A percentile compares a stretch with the other conserved stretches of the same genome.
Conservation (phyloP, 345 rosid genomes). For the Psidium friedrichsthalianum region DNA sequence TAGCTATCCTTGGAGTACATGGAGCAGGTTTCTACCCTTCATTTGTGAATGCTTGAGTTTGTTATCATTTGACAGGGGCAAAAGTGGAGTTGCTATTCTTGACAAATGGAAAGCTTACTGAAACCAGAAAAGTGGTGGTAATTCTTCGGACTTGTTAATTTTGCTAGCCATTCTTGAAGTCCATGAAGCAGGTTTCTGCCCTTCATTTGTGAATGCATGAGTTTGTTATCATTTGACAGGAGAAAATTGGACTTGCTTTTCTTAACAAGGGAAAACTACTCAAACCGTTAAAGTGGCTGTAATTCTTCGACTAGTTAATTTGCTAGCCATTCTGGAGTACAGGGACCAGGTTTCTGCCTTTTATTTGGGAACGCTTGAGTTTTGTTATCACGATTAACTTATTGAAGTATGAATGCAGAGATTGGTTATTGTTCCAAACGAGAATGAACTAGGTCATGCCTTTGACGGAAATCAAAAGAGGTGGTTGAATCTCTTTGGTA, state of each 20-base stretch:
- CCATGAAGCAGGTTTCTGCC: no score
- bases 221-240: no score
- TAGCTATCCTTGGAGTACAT: no score
- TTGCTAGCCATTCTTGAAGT: no score
- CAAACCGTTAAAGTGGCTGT: no score
- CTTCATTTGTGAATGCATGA: no score
- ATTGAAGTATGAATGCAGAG: conserved; percentile 31
- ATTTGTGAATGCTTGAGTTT: no score
- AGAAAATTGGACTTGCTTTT: no score
- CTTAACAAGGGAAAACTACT: no score
- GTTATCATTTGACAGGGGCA: conserved; percentile 37
- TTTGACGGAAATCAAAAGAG: conserved; percentile 72
- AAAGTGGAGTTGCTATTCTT: conserved; percentile 65
- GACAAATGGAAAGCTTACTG: conserved; percentile 73
- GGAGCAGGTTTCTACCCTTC: no score
- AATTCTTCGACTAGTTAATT: no score
- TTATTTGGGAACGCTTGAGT: not conserved
- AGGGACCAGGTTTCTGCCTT: not conserved
- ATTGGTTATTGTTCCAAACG: conserved; percentile 59
- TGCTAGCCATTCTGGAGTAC: no score
- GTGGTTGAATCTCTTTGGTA: conserved; percentile 37
- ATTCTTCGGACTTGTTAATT: not conserved
- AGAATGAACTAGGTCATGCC: conserved; percentile 80
- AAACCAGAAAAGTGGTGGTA: conserved; percentile 92
- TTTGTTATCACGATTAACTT: not conserved